A percentile compares a stretch with the other conserved stretches of the same genome.
Evolutionary conservation across 1,284 basidiomycete genomes (phyloP).

Genomic region (Cystobasidium sp.): DNA sequence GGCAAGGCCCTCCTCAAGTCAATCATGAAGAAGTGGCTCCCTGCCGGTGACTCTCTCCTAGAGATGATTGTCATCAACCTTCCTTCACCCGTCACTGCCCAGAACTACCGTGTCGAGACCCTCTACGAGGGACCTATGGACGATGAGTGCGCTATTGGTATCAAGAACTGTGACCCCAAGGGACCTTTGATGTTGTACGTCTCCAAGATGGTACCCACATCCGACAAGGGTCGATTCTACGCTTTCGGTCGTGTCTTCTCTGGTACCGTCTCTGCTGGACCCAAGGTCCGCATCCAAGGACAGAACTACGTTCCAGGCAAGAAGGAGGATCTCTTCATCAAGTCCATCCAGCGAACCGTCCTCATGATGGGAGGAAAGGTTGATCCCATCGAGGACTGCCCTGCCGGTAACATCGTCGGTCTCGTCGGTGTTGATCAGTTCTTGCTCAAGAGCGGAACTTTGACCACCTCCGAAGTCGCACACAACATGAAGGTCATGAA

Average conservation of each 20-base stretch:
- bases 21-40: slow-evolving; percentile 99
- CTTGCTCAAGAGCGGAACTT: slow-evolving; percentile 98
- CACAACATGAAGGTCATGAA: slow-evolving; percentile 99
- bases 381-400: slow-evolving; percentile 99
- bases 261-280: slow-evolving; percentile 93
- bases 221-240: slow-evolving; percentile 99
- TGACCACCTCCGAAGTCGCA: slow-evolving; percentile 96
- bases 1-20: slow-evolving; percentile 97
- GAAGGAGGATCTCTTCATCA: slow-evolving; percentile 98
- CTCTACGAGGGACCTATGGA: slow-evolving; percentile 99
- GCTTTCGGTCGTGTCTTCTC: slow-evolving; percentile 99
- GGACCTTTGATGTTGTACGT: slow-evolving; percentile 98
- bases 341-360: slow-evolving; percentile 97
- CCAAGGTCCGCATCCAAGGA: slow-evolving; percentile 99
- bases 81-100: slow-evolving; percentile 89
- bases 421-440: slow-evolving; percentile 99
- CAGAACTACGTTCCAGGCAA: slow-evolving; percentile 98
- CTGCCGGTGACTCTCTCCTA: slow-evolving; percentile 96
- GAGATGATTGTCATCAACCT: slow-evolving; percentile 99
- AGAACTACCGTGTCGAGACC: slow-evolving; percentile 98
- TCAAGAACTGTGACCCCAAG: slow-evolving; percentile 97
- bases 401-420: slow-evolving; percentile 97
- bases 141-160: slow-evolving; percentile 97
- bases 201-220: slow-evolving; percentile 99
- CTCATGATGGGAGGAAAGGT: slow-evolving; percentile 99